Percentiles rank a stretch among this genome's conserved stretches.
Evolutionary conservation across 202 grass and related monocot genomes (phyloP).

Genomic region (Miscanthus sacchariflorus): DNA sequence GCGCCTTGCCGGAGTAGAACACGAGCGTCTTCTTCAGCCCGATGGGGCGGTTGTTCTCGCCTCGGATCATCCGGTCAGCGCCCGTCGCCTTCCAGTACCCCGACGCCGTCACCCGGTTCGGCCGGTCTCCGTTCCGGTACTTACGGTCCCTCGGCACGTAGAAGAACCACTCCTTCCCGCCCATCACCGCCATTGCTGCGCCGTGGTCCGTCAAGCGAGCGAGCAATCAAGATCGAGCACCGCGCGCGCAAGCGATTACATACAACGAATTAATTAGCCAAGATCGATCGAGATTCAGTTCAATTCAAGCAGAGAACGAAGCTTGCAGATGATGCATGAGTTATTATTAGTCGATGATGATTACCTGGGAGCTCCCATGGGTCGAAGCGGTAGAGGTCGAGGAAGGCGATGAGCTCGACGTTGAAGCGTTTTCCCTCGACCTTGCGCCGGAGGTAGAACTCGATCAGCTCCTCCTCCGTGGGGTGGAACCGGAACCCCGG

Average conservation of each 20-base stretch:
- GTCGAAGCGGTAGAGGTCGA: constrained; percentile 93
- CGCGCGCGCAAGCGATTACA: neutral
- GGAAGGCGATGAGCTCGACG: constrained; percentile 92
- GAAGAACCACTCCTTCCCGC: constrained; percentile 97
- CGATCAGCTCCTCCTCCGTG: constrained; percentile 97
- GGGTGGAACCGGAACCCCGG: constrained; percentile 98
- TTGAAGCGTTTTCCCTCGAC: constrained; percentile 93
- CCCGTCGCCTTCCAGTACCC: constrained; percentile 98
- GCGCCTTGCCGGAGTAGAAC: constrained; percentile 98
- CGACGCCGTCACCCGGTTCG: constrained; percentile 84
- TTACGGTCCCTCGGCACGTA: constrained; percentile 94
- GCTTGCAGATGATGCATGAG: neutral
- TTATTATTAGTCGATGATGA: neutral
- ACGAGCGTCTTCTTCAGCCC: constrained; percentile 96
- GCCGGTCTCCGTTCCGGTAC: constrained; percentile 92
- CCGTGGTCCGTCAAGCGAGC: neutral
- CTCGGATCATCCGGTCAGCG: constrained; percentile 80
- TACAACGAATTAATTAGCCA: neutral
- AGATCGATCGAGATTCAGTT: neutral
- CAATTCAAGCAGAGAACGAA: neutral
- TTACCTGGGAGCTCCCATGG: constrained; percentile 97
- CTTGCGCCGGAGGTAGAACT: constrained; percentile 96
- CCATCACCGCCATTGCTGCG: constrained; percentile 79
- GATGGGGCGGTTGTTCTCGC: constrained; percentile 75
- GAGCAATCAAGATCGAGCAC: neutral